Percentiles rank a stretch among this genome's conserved stretches.
Conservation (phyloP, 1,139 yeast genomes). For the Kodamaea sp. region DNA sequence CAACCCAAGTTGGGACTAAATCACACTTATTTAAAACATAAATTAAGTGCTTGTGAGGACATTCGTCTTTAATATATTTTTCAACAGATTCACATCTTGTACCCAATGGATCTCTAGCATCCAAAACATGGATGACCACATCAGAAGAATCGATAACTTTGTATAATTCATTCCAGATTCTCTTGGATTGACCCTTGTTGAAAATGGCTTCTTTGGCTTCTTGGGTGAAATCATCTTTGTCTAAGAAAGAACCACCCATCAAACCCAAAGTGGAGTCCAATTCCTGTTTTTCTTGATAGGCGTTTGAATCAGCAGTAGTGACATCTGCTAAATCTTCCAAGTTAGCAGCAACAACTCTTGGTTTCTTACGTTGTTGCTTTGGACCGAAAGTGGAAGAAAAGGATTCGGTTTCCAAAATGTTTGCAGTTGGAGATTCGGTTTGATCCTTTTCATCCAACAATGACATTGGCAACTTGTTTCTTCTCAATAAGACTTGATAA, state of each 20-base stretch:
- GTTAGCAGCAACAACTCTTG: conserved; percentile 70
- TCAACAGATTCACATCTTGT: conserved; percentile 93
- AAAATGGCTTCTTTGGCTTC: conserved; percentile 95
- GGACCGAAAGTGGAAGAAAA: conserved; percentile 87
- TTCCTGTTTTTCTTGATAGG: conserved; percentile 71
- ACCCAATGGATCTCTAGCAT: conserved; percentile 96
- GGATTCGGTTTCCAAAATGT: conserved; percentile 84
- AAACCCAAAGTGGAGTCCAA: conserved; percentile 71
- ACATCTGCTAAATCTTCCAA: conserved; percentile 75
- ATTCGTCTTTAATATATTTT: conserved; percentile 87
- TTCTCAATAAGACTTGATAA: conserved; percentile 79
- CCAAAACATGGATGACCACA: conserved; percentile 92
- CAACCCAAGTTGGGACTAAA: conserved; percentile 98
- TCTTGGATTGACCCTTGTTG: conserved; percentile 94
- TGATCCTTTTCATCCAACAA: conserved; percentile 79
- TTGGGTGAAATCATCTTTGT: conserved; percentile 76
- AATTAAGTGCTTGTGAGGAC: conserved; percentile 94
- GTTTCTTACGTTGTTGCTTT: conserved; percentile 89
- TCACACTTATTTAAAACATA: conserved; percentile 96
- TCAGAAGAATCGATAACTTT: conserved; percentile 97
- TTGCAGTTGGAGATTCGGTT: conserved; percentile 71
- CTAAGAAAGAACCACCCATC: conserved; percentile 66
- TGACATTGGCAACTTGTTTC: conserved; percentile 96
- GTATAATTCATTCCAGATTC: conserved; percentile 97
- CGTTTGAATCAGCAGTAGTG: conserved; percentile 56